phyloP scores from a whole-genome alignment of 2,329 filamentous ascomycete species.

The Pseudonectria foliicola region DNA sequence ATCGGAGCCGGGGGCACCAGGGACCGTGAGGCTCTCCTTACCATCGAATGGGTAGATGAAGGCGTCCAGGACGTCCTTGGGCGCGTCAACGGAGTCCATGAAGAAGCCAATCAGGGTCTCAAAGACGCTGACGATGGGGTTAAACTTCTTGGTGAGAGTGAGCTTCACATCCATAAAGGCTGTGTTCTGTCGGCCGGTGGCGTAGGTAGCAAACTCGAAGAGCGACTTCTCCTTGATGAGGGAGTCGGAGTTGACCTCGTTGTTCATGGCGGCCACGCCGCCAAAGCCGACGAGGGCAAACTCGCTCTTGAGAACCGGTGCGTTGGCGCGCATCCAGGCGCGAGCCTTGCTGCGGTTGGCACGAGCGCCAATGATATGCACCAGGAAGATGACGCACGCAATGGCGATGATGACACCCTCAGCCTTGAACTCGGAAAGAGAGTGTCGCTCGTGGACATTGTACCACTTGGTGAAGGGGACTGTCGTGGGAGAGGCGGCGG shows the following conservation, averaged over 20 bases:
- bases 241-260: slow-evolving; percentile 30
- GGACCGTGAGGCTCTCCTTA: slow-evolving; percentile 73
- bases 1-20: slow-evolving; percentile 51
- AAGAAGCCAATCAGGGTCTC: slow-evolving; percentile 69
- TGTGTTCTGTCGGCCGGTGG: slow-evolving; percentile 84
- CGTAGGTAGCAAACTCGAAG: slow-evolving; percentile 81
- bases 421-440: slow-evolving; percentile 74
- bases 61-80: slow-evolving; percentile 68
- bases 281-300: slow-evolving; percentile 83
- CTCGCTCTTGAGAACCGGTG: slow-evolving; percentile 65
- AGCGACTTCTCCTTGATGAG: slow-evolving; percentile 80
- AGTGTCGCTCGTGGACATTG: slow-evolving; percentile 86
- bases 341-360: slow-evolving; percentile 74
- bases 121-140: slow-evolving; percentile 55
- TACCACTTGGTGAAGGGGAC: slow-evolving; percentile 92
- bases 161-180: slow-evolving; percentile 85
- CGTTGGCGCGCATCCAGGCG: slow-evolving; percentile 72
- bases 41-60: slow-evolving; percentile 86
- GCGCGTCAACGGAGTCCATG: slow-evolving; percentile 65
- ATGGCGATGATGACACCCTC: slow-evolving; percentile 77
- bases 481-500: slow-evolving; percentile 40
- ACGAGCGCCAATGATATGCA: slow-evolving; percentile 76
- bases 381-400: slow-evolving; percentile 63
- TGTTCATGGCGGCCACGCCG: slow-evolving; percentile 43
- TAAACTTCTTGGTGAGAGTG: slow-evolving; percentile 77